Conservation (phyloP, 2,329 filamentous ascomycete genomes). For the Penicillium paneum region DNA sequence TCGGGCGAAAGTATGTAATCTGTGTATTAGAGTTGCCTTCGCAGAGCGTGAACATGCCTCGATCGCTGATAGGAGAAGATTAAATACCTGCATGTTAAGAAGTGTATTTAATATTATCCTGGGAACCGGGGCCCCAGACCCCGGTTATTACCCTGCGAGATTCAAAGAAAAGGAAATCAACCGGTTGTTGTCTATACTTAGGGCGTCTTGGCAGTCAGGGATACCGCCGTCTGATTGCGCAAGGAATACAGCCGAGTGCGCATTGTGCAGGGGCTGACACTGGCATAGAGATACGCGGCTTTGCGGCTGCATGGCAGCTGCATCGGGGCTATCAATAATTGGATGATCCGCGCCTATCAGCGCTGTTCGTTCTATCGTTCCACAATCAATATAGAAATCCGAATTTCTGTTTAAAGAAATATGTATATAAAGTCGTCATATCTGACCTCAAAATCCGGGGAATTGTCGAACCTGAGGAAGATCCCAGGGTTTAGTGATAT, state of each 20-base stretch:
- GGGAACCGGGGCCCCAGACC: not conserved
- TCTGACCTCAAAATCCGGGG: slow-evolving; percentile 1
- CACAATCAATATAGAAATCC: not conserved
- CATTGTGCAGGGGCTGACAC: slow-evolving; percentile 5
- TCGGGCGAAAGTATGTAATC: not conserved
- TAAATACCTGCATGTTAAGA: not conserved
- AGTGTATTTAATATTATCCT: not conserved
- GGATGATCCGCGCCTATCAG: slow-evolving; percentile 24
- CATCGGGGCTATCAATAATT: slow-evolving; percentile 17
- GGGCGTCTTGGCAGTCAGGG: not conserved
- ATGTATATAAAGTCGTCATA: not conserved
- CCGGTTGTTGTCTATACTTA: not conserved
- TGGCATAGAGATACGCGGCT: slow-evolving; percentile 14
- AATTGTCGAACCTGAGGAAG: not conserved
- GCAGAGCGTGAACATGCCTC: not conserved
- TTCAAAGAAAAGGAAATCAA: slow-evolving; percentile 1
- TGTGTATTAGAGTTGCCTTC: not conserved
- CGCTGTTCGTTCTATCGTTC: not conserved
- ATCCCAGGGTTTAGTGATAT: not conserved
- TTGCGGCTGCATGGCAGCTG: slow-evolving; percentile 20
- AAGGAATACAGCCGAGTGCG: slow-evolving; percentile 5
- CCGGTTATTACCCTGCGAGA: not conserved
- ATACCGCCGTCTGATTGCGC: not conserved
- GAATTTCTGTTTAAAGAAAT: too few relatives aligned
- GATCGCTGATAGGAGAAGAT: not conserved